phyloP scores from a whole-genome alignment of 2,329 filamentous ascomycete genomes.

The Neofusicoccum sp. region DNA sequence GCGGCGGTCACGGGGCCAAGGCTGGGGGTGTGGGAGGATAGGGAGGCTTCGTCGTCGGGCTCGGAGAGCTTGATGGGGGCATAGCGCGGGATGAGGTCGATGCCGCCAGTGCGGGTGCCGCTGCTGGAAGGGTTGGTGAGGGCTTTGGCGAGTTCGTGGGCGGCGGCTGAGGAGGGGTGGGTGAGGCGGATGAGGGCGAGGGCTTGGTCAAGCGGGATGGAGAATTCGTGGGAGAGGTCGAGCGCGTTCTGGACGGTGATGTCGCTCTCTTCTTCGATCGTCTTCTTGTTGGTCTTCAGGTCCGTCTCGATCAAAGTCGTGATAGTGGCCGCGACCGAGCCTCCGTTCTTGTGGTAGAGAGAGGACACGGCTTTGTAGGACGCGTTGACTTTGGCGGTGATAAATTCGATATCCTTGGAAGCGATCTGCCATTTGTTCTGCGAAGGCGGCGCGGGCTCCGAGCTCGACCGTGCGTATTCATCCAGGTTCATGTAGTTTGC shows the following conservation, averaged over 20 bases:
- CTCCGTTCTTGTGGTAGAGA: constrained; percentile 58
- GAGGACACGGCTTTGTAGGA: constrained; percentile 51
- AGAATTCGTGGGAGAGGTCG: constrained; percentile 56
- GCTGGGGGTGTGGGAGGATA: constrained; percentile 21
- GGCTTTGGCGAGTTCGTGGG: constrained; percentile 59
- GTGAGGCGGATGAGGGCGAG: constrained; percentile 57
- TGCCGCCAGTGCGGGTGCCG: constrained; percentile 35
- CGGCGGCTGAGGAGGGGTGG: constrained; percentile 55
- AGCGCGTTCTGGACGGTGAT: constrained; percentile 49
- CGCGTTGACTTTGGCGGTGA: constrained; percentile 52
- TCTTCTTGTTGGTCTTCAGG: constrained; percentile 29
- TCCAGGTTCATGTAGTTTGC: constrained; percentile 29
- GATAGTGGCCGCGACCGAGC: constrained; percentile 57
- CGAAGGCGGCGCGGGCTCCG: constrained; percentile 21
- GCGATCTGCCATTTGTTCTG: constrained; percentile 60
- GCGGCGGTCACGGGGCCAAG: constrained; percentile 39
- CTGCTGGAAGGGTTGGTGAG: constrained; percentile 43
- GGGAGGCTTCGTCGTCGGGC: constrained; percentile 23
- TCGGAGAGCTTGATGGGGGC: constrained; percentile 41
- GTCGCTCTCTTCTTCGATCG: constrained; percentile 36
- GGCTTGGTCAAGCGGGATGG: constrained; percentile 48
- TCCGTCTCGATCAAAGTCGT: constrained; percentile 51
- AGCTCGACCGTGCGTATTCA: constrained; percentile 26
- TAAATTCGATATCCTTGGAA: constrained; percentile 59
- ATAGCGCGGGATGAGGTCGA: constrained; percentile 50